These are phyloP conservation scores for Pseudocercospora eumusae DNA, from an alignment of 2,329 filamentous ascomycete genomes.

Conservation along the genomic window DNA sequence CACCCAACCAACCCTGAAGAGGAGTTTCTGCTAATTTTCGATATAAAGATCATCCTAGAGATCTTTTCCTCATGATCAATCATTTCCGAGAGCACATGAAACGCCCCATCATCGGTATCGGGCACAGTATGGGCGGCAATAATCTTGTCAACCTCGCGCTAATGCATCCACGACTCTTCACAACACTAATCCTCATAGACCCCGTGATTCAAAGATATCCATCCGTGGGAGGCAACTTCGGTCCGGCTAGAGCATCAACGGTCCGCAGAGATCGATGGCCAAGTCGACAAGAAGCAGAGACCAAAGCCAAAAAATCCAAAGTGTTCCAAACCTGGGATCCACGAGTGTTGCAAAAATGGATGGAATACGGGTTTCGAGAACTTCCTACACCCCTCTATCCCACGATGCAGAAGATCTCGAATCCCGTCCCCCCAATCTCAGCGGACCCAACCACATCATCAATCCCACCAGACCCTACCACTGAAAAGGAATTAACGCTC, in stretches of 20 bases:
- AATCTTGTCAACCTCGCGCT: constrained; percentile 71
- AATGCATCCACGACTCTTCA: constrained; percentile 78
- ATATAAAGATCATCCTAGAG: constrained; percentile 69
- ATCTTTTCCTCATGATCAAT: constrained; percentile 82
- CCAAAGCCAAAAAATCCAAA: constrained; percentile 64
- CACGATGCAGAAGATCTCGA: constrained; percentile 13
- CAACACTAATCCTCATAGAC: constrained; percentile 76
- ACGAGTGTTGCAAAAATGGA: constrained; percentile 73
- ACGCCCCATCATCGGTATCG: constrained; percentile 78
- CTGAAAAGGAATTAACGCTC: constrained; percentile 60
- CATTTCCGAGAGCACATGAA: constrained; percentile 76
- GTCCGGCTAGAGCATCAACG: constrained; percentile 59
- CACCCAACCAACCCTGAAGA: neutral
- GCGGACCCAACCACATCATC: constrained; percentile 33
- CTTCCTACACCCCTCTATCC: constrained; percentile 54
- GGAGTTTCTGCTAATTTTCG: neutral
- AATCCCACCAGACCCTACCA: constrained; percentile 21
- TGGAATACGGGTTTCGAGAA: constrained; percentile 70
- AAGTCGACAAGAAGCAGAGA: constrained; percentile 67
- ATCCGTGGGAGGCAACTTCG: constrained; percentile 44
- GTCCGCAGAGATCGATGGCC: constrained; percentile 81
- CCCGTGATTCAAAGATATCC: constrained; percentile 67
- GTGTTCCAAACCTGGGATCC: constrained; percentile 85
- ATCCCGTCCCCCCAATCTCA: constrained; percentile 32
- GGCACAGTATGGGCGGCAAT: constrained; percentile 84